Percentiles rank a stretch among this genome's conserved stretches.
These are phyloP conservation scores for Ustilaginoidea virens DNA, from an alignment of 2,329 filamentous ascomycete genomes.

Conservation along the genomic window DNA sequence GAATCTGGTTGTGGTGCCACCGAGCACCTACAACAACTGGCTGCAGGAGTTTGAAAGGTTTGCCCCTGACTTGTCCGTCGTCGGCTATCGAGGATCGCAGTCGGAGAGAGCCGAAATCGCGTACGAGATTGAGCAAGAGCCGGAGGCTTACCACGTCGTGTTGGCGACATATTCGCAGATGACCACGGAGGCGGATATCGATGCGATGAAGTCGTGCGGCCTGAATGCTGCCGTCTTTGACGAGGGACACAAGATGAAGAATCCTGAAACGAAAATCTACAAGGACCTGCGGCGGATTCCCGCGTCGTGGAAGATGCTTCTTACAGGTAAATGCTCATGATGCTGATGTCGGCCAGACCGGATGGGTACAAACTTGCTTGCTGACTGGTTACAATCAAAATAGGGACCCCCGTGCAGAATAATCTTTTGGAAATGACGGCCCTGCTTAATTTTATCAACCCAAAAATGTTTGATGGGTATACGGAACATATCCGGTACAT, in stretches of 20 bases:
- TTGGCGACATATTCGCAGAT: slow-evolving; percentile 46
- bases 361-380: too few species aligned
- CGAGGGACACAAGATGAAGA: slow-evolving; percentile 89
- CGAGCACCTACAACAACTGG: slow-evolving; percentile 94
- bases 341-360: too few species aligned
- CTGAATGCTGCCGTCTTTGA: slow-evolving; percentile 61
- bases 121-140: slow-evolving; percentile 46
- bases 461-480: slow-evolving; percentile 61
- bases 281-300: slow-evolving; percentile 62
- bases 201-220: slow-evolving; percentile 30
- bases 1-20: slow-evolving; percentile 77
- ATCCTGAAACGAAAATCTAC: slow-evolving; percentile 69
- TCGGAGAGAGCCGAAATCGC: slow-evolving; percentile 52
- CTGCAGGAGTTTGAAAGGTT: slow-evolving; percentile 79
- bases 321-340: slow-evolving; percentile 39
- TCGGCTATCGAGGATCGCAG: slow-evolving; percentile 53
- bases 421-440: slow-evolving; percentile 86
- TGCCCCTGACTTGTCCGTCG: slow-evolving; percentile 61
- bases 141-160: slow-evolving; percentile 48
- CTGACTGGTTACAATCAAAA: slow-evolving; percentile 24
- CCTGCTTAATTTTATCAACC: slow-evolving; percentile 87
- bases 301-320: slow-evolving; percentile 69
- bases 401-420: slow-evolving; percentile 85
- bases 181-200: slow-evolving; percentile 32
- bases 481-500: slow-evolving; percentile 70